phyloP scores from a whole-genome alignment of 2,329 filamentous ascomycete genomes.

The Proliferodiscus dingleyae region DNA sequence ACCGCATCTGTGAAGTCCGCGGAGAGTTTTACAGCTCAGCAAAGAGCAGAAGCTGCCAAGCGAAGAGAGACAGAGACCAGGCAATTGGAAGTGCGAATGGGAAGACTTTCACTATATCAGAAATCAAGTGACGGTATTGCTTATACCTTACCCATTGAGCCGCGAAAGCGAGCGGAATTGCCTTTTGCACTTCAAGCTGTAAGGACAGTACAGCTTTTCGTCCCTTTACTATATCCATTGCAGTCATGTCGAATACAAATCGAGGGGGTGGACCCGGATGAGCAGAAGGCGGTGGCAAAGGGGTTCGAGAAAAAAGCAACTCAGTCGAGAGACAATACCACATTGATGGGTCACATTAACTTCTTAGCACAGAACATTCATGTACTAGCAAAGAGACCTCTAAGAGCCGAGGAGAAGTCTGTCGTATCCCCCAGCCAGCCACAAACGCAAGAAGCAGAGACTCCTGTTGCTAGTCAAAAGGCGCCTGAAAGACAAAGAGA shows the following conservation, averaged over 20 bases:
- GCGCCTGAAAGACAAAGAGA: slow-evolving; percentile 25
- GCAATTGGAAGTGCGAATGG: slow-evolving; percentile 72
- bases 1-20: slow-evolving; percentile 14
- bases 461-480: slow-evolving; percentile 12
- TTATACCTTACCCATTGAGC: slow-evolving; percentile 67
- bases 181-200: slow-evolving; percentile 56
- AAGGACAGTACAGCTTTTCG: slow-evolving; percentile 60
- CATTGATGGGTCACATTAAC: slow-evolving; percentile 69
- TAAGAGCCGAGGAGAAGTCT: slow-evolving; percentile 22
- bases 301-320: slow-evolving; percentile 57
- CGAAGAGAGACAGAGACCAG: slow-evolving; percentile 61
- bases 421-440: slow-evolving; percentile 4
- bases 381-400: slow-evolving; percentile 53
- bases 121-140: slow-evolving; percentile 65
- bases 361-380: slow-evolving; percentile 69
- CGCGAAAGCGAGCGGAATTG: slow-evolving; percentile 54
- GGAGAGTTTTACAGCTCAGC: slow-evolving; percentile 47
- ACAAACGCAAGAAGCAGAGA: background rate
- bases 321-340: slow-evolving; percentile 51
- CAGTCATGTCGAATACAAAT: slow-evolving; percentile 62
- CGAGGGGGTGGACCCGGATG: slow-evolving; percentile 54
- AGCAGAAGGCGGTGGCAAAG: slow-evolving; percentile 59
- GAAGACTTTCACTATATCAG: slow-evolving; percentile 60
- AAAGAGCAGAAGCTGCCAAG: slow-evolving; percentile 58
- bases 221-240: slow-evolving; percentile 68